Conservation (phyloP, 2,329 filamentous ascomycete species). For the Phoma sp. region DNA sequence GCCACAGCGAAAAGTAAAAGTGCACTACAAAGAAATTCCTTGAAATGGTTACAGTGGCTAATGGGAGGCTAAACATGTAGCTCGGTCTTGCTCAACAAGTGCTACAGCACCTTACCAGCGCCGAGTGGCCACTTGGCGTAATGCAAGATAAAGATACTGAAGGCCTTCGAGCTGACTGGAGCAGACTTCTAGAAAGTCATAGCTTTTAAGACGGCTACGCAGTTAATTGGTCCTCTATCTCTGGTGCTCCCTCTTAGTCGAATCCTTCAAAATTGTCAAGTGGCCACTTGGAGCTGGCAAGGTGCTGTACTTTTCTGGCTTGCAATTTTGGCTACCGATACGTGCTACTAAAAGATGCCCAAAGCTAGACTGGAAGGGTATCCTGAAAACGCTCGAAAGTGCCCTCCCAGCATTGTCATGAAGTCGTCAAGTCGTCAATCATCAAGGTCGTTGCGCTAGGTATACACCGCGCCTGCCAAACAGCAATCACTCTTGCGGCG, state of each 20-base stretch:
- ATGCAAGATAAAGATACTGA: no score
- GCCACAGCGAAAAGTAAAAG: constrained; percentile 7
- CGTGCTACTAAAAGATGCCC: background rate
- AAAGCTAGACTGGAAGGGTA: constrained; percentile 36
- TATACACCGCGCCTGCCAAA: constrained; percentile 11
- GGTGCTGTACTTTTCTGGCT: background rate
- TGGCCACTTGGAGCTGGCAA: no score
- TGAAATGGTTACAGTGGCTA: background rate
- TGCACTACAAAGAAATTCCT: background rate
- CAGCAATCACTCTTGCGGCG: constrained; percentile 2
- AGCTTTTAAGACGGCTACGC: no score
- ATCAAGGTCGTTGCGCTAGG: background rate
- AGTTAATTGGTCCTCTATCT: no score
- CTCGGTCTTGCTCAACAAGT: background rate
- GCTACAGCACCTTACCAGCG: no score
- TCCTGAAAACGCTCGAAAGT: constrained; percentile 38
- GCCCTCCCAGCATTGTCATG: constrained; percentile 32
- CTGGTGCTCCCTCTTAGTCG: no score
- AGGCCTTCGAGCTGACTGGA: no score
- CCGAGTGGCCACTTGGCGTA: no score
- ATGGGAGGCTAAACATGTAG: background rate
- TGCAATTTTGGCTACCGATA: constrained; percentile 13
- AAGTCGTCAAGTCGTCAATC: constrained; percentile 26
- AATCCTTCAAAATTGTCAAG: no score
- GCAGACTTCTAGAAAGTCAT: no score